Conservation (phyloP, 2,329 filamentous ascomycete species). For the Colletotrichum agaves region DNA sequence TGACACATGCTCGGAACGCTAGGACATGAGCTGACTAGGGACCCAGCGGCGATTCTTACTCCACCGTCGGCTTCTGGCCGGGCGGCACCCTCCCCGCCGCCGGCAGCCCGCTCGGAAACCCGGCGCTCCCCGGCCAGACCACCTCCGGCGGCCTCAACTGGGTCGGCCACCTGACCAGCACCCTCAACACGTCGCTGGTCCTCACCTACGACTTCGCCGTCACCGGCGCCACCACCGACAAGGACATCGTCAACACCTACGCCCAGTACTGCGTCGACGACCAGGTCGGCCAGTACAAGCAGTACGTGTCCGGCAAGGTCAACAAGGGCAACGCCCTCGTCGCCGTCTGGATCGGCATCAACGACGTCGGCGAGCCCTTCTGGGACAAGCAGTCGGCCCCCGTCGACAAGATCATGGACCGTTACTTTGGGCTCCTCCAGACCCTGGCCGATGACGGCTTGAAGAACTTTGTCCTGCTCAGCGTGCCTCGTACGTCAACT, state of each 20-base stretch:
- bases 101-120: constrained; percentile 70
- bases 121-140: constrained; percentile 60
- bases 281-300: constrained; percentile 57
- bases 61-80: constrained; percentile 66
- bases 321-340: constrained; percentile 54
- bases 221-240: constrained; percentile 62
- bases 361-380: constrained; percentile 64
- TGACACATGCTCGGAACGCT: neutral
- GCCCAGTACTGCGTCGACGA: constrained; percentile 62
- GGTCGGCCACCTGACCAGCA: constrained; percentile 56
- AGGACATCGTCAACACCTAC: constrained; percentile 60
- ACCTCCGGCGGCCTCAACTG: constrained; percentile 59
- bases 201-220: constrained; percentile 62
- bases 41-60: constrained; percentile 67
- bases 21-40: neutral
- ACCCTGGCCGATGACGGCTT: constrained; percentile 56
- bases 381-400: constrained; percentile 44
- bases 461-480: constrained; percentile 59
- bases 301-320: constrained; percentile 53
- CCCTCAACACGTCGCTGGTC: constrained; percentile 53
- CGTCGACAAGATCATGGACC: constrained; percentile 51
- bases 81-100: constrained; percentile 59
- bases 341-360: constrained; percentile 65
- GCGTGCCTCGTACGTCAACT: constrained; percentile 52
- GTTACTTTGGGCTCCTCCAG: constrained; percentile 55